Conservation (phyloP, 179 eudicot genomes). For the Gypsophila paniculata region DNA sequence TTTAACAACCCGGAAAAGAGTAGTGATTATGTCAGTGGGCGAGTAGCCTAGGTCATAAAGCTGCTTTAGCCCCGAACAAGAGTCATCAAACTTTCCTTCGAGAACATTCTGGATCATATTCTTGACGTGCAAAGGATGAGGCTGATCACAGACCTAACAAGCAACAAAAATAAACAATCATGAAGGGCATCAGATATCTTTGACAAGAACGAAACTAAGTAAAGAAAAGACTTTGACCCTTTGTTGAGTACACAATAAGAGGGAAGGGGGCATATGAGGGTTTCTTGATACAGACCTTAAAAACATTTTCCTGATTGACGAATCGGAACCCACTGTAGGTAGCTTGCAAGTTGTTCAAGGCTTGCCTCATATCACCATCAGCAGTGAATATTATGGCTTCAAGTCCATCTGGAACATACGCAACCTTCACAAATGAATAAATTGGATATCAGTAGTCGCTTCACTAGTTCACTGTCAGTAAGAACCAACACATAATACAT, state of each 20-base stretch:
- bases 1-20: slow-evolving; percentile 79
- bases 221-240: not conserved
- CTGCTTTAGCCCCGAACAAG: slow-evolving; percentile 76
- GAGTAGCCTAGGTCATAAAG: slow-evolving; percentile 93
- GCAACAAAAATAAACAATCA: not conserved
- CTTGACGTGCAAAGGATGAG: slow-evolving; percentile 93
- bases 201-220: not conserved
- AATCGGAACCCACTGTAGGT: slow-evolving; percentile 90
- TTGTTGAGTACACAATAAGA: too few species aligned
- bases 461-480: slow-evolving; percentile 4
- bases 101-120: slow-evolving; percentile 74
- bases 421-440: slow-evolving; percentile 52
- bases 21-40: slow-evolving; percentile 91
- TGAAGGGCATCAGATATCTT: not conserved
- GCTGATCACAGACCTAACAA: slow-evolving; percentile 89
- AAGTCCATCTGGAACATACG: slow-evolving; percentile 79
- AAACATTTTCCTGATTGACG: slow-evolving; percentile 94
- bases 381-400: slow-evolving; percentile 96
- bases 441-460: slow-evolving; percentile 8
- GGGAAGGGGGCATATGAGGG: too few species aligned
- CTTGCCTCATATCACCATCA: slow-evolving; percentile 99
- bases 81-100: slow-evolving; percentile 79
- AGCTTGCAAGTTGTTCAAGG: slow-evolving; percentile 89
- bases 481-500: not conserved
- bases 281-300: slow-evolving; percentile 52